Base-by-base conservation (phyloP, 257 asterid genomes). In the Anisodus tanguticus region DNA sequence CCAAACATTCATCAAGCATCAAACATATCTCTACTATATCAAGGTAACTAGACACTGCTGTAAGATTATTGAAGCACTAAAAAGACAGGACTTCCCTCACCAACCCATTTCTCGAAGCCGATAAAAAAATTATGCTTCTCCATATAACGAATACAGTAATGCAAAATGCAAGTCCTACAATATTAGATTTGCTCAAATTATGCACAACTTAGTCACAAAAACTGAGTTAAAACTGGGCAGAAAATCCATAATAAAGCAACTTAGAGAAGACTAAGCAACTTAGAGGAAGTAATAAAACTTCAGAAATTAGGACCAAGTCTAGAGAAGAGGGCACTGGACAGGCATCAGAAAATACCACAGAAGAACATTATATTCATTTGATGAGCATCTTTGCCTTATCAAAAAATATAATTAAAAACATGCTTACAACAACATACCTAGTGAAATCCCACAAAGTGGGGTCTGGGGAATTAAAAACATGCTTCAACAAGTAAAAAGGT, bases 301-400 rank as follows among this genome's bases (percentile, higher is more conserved):
- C 77, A 41, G 10, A 35, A 71, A 74, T 11, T 49, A 47, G 43
- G 17, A 3, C 37, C 60, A 74, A 49, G 55, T 71, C 37, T 71
- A 71, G 39, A 45, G 58, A 71, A n/a, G 55, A 71, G 60, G 58
- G 58, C 8, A 68, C 35, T 31, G 35, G 35, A 31, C 17, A 54
- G 35, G 80, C 80, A 0, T 45, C 59, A 72, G 9, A 49, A 47
- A 47, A 74, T 74, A 49, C 19, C 59, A 72, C 19, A 74, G 43
- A 54, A 54, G 4, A 74, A 49, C 41, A 74, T 49, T 74, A 19
- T 17, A 74, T 11, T 47, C 80, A 74, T 19, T 74, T 74, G n/a
- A 74, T 49, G 60, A 49, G 80, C 80, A 74, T 47, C 60, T 74
- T 15, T 19, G 19, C 37, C 80, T 74, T 49, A 74, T 49, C n/a